phyloP scores from a whole-genome alignment of 2,329 filamentous ascomycete species.

The Aciculosporium take region DNA sequence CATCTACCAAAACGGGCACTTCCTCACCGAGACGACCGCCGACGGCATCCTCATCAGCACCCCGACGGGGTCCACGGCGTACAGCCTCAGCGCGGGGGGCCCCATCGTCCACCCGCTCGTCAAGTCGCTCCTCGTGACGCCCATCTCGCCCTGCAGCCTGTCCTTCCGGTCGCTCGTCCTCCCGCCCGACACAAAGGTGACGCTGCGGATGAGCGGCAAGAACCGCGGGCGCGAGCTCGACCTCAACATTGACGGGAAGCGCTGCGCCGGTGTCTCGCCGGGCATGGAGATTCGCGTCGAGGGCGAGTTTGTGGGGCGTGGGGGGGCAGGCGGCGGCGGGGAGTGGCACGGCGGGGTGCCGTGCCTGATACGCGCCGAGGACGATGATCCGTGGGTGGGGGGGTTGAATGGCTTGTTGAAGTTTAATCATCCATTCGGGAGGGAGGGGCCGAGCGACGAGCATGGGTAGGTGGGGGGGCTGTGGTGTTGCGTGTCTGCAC shows the following conservation, averaged over 20 bases:
- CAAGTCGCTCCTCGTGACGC: constrained; percentile 74
- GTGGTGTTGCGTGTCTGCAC: too few species aligned
- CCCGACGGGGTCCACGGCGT: constrained; percentile 88
- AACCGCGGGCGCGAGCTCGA: constrained; percentile 65
- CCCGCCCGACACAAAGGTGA: constrained; percentile 72
- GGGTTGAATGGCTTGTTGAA: constrained; percentile 86
- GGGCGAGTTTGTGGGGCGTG: constrained; percentile 63
- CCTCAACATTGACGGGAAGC: constrained; percentile 64
- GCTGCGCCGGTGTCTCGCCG: constrained; percentile 51
- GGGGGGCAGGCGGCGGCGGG: constrained; percentile 21
- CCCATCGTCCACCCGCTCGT: constrained; percentile 91
- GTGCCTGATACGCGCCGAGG: constrained; percentile 64
- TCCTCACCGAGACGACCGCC: constrained; percentile 84
- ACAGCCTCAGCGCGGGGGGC: constrained; percentile 83
- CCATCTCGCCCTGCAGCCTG: constrained; percentile 83
- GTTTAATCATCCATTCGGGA: constrained; percentile 92
- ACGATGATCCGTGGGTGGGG: constrained; percentile 92
- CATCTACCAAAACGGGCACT: constrained; percentile 76
- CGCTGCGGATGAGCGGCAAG: constrained; percentile 65
- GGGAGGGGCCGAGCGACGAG: constrained; percentile 19
- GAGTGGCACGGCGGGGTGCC: constrained; percentile 71
- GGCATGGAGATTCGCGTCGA: constrained; percentile 80
- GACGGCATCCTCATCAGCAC: constrained; percentile 92
- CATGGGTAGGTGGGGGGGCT: constrained; percentile 4
- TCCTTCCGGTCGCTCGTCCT: constrained; percentile 86